Evolutionary conservation across 371 early-diverging fungal species (phyloP).

Genomic region (Chytridium lagenaria): DNA sequence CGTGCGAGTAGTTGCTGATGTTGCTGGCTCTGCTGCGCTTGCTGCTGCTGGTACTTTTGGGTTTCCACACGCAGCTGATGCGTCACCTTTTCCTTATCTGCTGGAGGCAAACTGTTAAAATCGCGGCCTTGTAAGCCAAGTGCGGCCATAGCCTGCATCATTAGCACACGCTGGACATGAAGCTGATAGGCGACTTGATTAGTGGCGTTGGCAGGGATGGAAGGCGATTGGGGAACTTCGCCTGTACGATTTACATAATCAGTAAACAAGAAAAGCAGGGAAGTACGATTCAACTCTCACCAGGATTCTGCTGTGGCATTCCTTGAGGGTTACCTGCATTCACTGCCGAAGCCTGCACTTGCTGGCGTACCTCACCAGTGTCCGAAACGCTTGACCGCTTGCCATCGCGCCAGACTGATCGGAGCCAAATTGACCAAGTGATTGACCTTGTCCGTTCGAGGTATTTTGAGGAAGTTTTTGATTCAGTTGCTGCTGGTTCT

Average conservation of each 20-base stretch:
- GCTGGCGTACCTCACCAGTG: too few relatives aligned
- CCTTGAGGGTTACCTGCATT: too few relatives aligned
- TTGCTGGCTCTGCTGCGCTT: conserved; percentile 12
- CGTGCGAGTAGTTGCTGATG: neutral
- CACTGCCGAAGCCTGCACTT: too few relatives aligned
- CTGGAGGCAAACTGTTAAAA: neutral
- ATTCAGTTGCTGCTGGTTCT: conserved; percentile 12
- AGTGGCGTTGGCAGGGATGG: conserved; percentile 6
- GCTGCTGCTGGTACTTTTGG: conserved; percentile 1
- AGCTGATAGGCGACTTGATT: neutral
- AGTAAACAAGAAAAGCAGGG: neutral
- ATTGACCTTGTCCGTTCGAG: too few relatives aligned
- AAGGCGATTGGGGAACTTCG: conserved; percentile 15
- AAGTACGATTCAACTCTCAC: too few relatives aligned
- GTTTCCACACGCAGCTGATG: conserved; percentile 16
- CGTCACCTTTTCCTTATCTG: conserved; percentile 16
- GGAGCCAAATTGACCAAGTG: too few relatives aligned
- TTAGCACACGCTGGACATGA: neutral
- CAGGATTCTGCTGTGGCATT: too few relatives aligned
- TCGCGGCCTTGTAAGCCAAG: conserved; percentile 1
- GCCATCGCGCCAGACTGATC: too few relatives aligned
- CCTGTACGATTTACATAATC: too few relatives aligned
- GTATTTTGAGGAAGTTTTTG: too few relatives aligned
- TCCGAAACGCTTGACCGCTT: too few relatives aligned
- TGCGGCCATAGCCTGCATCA: neutral